Evolutionary conservation across 345 rosid genomes (phyloP), one percentile per base, ranked within the genome.

Genomic region (Laguncularia racemosa): DNA sequence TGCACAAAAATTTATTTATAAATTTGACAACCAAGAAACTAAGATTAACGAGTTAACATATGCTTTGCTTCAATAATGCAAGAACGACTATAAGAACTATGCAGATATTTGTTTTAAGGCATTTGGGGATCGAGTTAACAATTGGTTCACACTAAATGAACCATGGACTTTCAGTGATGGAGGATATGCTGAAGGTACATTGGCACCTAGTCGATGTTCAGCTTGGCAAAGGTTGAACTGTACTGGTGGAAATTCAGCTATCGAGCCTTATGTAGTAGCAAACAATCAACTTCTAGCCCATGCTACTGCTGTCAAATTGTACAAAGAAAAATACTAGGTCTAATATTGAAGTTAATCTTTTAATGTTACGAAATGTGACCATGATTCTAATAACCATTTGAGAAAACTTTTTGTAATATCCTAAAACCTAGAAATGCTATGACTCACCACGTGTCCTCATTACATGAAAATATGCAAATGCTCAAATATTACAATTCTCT

Each of bases 261-360:
- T 64, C 0, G 86, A 84, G 61, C 86, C 89, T 0, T 84, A 78
- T 33, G 2, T 76, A 14, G 82, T 72, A 0, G 21, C 59, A 0
- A 84, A 84, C 56, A 44, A 84, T 55, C 61, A 44, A 44, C 63
- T 81, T 52, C 86, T 84, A 58, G 84, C 89, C 53, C 86, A 81
- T 62, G 83, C 74, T 0, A 53, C 67, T 0, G 81, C 73, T 0
- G 84, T 70, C 2, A 23, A 56, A 16, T n/a, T 78, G 17, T 84
- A 84, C 21, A 69, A 49, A 33, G 50, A 58, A 1, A 76, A 72
- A 51, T 78, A 73, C 14, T 59, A 72, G 68, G 86, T 80, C 14
- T 14, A 23, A 23, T 23, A 23, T n/a, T 23, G 28, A 23, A 23
- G 28, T 23, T 23, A 23, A 23, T 23, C 1, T 6, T 23, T 23